Base-by-base conservation (phyloP, 192 early-diverging fungal genomes). In the Backusella westeae region DNA sequence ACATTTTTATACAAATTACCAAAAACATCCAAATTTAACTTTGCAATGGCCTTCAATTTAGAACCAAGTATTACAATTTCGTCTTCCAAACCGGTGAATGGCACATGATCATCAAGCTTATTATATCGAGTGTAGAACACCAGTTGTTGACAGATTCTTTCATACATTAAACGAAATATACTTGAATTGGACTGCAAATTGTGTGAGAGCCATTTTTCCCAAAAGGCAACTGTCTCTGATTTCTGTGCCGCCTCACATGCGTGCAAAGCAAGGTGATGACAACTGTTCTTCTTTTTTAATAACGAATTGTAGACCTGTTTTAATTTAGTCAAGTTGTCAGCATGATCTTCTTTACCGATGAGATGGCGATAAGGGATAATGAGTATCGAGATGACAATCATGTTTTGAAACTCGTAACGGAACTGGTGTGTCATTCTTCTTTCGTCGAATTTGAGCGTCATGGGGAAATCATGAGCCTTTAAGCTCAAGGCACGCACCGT, bases 401-500 rank as follows among this genome's bases (percentile, higher is more conserved):
- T 44, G 14, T 85, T 80, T 68, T 83, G 84, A 68, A 81, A 83
- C 53, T 85, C 84, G 32, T 83, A 80, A 39, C 79, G 80, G 42
- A 85, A 83, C 17, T 77, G 70, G 70, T 78, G 77, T 5, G 78
- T 63, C 32, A 85, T 52, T 19, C 84, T 73, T 32, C 83, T 76
- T 36, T 83, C 76, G 36, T 85, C 84, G 42, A 81, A 63, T 46
- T 80, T 71, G 34, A 85, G 75, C 0, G 84, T 83, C 35, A 75
- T 38, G 6, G 68, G 74, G 49, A 72, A 80, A 34, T 19, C 21
- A 29, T 17, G 29, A 15, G 23, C n/a, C 9, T 23, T 26, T 29
- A 79, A 10, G 29, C 12, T 67, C 38, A 75, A 72, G 19, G 56
- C 67, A 46, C 23, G 14, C 8, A 34, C 66, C 36, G 63, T 71